A percentile compares a stretch with the other conserved stretches of the same genome.
Conservation (phyloP, 2,329 filamentous ascomycete genomes). For the Diaporthe citri region DNA sequence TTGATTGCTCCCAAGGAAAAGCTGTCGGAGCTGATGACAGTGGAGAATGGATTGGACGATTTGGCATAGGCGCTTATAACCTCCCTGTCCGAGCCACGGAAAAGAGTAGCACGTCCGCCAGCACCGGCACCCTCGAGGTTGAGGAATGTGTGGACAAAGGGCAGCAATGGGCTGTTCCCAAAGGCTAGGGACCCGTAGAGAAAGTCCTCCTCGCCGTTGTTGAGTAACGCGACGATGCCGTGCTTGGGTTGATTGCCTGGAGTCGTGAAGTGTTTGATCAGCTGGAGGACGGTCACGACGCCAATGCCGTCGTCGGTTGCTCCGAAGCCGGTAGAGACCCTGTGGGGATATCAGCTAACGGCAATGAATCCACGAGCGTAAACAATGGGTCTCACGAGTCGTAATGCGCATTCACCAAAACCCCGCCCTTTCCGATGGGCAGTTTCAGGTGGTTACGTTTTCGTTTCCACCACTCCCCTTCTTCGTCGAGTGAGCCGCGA, state of each 20-base stretch:
- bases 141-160: conserved; percentile 87
- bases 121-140: conserved; percentile 97
- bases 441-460: conserved; percentile 55
- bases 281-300: conserved; percentile 85
- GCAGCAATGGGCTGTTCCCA: conserved; percentile 83
- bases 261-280: conserved; percentile 87
- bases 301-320: conserved; percentile 95
- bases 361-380: background rate
- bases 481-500: conserved; percentile 80
- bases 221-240: conserved; percentile 87
- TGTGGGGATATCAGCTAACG: conserved; percentile 30
- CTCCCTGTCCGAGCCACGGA: conserved; percentile 88
- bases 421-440: conserved; percentile 75
- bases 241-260: conserved; percentile 78
- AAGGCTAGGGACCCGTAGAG: conserved; percentile 90
- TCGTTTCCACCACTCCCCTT: conserved; percentile 79
- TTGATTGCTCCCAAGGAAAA: conserved; percentile 84
- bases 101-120: conserved; percentile 87
- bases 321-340: conserved; percentile 88
- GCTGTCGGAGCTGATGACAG: conserved; percentile 84
- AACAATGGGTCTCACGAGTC: conserved; percentile 67
- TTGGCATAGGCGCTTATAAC: conserved; percentile 83
- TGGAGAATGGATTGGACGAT: conserved; percentile 83
- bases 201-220: conserved; percentile 96
- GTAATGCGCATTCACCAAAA: conserved; percentile 95